A percentile compares a stretch with the other conserved stretches of the same genome.
Evolutionary conservation across 306 rosid species (phyloP).

Genomic region (Lupinus albus): DNA sequence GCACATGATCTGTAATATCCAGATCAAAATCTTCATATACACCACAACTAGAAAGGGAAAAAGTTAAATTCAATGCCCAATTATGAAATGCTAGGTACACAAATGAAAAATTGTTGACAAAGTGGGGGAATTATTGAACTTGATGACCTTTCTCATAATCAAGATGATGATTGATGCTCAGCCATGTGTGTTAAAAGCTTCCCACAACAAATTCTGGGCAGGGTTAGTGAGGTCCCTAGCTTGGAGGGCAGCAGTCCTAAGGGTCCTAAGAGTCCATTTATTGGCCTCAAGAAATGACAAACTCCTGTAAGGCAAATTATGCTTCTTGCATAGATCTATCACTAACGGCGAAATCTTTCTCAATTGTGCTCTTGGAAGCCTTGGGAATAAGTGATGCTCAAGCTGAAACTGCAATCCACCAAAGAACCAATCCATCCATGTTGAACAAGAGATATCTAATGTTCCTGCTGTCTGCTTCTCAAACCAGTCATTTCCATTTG

Average conservation of each 20-base stretch:
- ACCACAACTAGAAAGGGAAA: background rate
- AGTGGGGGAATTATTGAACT: background rate
- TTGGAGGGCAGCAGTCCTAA: slow-evolving; percentile 62
- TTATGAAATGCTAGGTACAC: background rate
- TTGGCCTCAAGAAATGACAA: slow-evolving; percentile 70
- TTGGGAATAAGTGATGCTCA: slow-evolving; percentile 69
- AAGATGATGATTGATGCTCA: slow-evolving; percentile 32
- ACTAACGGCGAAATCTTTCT: slow-evolving; percentile 72
- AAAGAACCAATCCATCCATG: slow-evolving; percentile 83
- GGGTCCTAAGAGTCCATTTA: slow-evolving; percentile 54
- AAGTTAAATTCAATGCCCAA: background rate
- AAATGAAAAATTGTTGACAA: background rate
- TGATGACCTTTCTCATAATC: too few relatives aligned
- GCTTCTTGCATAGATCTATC: slow-evolving; percentile 72
- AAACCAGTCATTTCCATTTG: slow-evolving; percentile 73
- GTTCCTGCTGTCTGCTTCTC: slow-evolving; percentile 75
- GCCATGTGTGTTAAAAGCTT: slow-evolving; percentile 73
- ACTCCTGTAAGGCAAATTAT: slow-evolving; percentile 71
- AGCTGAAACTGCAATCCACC: slow-evolving; percentile 79
- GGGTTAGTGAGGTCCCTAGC: slow-evolving; percentile 51
- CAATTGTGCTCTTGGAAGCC: slow-evolving; percentile 68
- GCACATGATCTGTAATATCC: background rate
- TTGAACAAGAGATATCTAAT: slow-evolving; percentile 62
- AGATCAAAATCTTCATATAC: background rate
- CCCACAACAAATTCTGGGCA: slow-evolving; percentile 65